A percentile compares a stretch with the other conserved stretches of the same genome.
Evolutionary conservation across 805 yeast species (phyloP).

Genomic region (Metschnikowia matae): DNA sequence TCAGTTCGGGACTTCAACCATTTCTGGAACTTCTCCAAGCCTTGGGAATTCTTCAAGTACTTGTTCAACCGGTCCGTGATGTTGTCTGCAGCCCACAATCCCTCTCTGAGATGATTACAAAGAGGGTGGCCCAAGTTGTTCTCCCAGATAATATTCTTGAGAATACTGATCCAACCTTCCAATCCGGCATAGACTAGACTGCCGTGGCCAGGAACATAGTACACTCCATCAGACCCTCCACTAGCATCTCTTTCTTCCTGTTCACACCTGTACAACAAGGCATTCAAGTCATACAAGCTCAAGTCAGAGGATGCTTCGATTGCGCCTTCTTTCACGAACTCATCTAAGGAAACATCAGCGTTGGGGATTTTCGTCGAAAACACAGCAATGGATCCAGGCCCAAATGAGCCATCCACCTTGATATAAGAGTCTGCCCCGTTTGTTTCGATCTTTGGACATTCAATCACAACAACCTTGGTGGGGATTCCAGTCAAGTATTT

Average conservation of each 20-base stretch:
- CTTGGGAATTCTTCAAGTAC: slow-evolving; percentile 44
- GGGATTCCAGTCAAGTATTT: slow-evolving; percentile 59
- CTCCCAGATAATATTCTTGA: slow-evolving; percentile 55
- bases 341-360: slow-evolving; percentile 63
- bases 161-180: slow-evolving; percentile 83
- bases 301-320: slow-evolving; percentile 63
- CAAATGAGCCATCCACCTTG: slow-evolving; percentile 57
- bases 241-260: slow-evolving; percentile 84
- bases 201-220: slow-evolving; percentile 72
- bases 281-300: slow-evolving; percentile 66
- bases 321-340: slow-evolving; percentile 70
- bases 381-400: slow-evolving; percentile 88
- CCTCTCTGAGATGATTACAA: slow-evolving; percentile 74
- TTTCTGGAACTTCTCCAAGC: slow-evolving; percentile 50
- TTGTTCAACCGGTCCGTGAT: slow-evolving; percentile 57
- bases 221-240: slow-evolving; percentile 67
- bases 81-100: slow-evolving; percentile 87
- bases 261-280: slow-evolving; percentile 71
- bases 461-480: slow-evolving; percentile 52
- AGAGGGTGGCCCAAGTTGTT: slow-evolving; percentile 85
- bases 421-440: slow-evolving; percentile 51
- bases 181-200: slow-evolving; percentile 80
- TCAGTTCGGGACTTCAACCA: slow-evolving; percentile 71
- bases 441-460: slow-evolving; percentile 44
- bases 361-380: slow-evolving; percentile 65